These are phyloP conservation scores for Chenopodium suecicum DNA, from an alignment of 148 eudicot species.

Conservation along the genomic window DNA sequence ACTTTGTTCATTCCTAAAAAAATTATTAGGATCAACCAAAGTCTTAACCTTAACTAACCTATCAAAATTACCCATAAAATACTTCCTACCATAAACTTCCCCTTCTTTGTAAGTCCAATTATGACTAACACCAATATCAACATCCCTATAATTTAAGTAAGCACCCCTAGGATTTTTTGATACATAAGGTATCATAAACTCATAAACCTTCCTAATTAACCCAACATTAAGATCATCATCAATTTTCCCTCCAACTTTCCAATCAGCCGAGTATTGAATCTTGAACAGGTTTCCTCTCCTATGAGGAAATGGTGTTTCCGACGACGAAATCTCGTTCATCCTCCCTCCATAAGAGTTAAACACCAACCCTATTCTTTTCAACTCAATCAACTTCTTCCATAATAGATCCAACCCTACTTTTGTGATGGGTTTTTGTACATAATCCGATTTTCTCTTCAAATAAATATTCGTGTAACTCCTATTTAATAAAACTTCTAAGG, in stretches of 20 bases:
- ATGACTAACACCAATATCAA: constrained; percentile 40
- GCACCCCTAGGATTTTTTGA: constrained; percentile 49
- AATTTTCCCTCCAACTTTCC: constrained; percentile 30
- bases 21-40: constrained; percentile 44
- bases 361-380: constrained; percentile 29
- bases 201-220: constrained; percentile 33
- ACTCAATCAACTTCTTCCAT: constrained; percentile 37
- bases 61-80: constrained; percentile 46
- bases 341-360: constrained; percentile 53
- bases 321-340: constrained; percentile 37
- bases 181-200: constrained; percentile 48
- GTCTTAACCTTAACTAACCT: constrained; percentile 45
- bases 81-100: constrained; percentile 43
- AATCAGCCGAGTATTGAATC: constrained; percentile 44
- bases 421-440: constrained; percentile 38
- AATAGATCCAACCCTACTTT: constrained; percentile 32
- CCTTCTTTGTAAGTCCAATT: constrained; percentile 41
- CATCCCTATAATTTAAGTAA: constrained; percentile 48
- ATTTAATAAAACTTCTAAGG: constrained; percentile 18
- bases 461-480: constrained; percentile 25
- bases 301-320: constrained; percentile 48
- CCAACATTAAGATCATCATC: constrained; percentile 25
- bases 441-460: constrained; percentile 52
- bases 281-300: constrained; percentile 45
- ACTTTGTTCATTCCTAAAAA: constrained; percentile 50